Evolutionary conservation across 495 filamentous ascomycete genomes (phyloP).

Genomic region (Neurospora sp.): DNA sequence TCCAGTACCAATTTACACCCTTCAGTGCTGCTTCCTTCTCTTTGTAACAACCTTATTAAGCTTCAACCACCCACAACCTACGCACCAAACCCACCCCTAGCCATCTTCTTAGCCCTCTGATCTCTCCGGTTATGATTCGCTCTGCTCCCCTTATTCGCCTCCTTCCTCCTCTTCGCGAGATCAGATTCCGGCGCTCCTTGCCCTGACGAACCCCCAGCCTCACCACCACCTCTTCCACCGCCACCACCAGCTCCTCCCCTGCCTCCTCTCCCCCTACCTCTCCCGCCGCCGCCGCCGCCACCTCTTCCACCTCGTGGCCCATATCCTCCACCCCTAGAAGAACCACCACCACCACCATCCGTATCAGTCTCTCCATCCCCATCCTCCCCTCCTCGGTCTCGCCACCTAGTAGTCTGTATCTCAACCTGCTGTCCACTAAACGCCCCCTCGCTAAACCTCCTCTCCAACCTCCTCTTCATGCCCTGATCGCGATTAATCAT

Average conservation of each 20-base stretch:
- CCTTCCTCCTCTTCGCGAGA: constrained; percentile 47
- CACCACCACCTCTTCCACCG: constrained; percentile 45
- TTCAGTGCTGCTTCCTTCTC: neutral
- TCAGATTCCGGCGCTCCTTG: constrained; percentile 50
- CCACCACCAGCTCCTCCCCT: constrained; percentile 33
- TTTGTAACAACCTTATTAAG: neutral
- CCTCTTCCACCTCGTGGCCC: constrained; percentile 31
- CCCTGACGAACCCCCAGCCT: constrained; percentile 42
- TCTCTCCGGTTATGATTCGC: constrained; percentile 61
- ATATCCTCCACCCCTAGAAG: constrained; percentile 13
- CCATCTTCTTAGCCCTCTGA: constrained; percentile 70
- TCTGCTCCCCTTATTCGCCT: constrained; percentile 50
- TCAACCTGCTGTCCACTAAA: constrained; percentile 46
- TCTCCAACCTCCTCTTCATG: constrained; percentile 53
- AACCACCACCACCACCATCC: constrained; percentile 10
- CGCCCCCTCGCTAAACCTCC: constrained; percentile 46
- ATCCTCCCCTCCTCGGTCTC: constrained; percentile 32
- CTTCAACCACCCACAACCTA: neutral
- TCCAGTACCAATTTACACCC: too few species aligned
- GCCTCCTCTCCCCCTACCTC: constrained; percentile 38
- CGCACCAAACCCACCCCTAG: constrained; percentile 47
- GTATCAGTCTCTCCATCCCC: constrained; percentile 29
- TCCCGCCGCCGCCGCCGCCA: constrained; percentile 13
- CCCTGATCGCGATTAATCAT: constrained; percentile 70
- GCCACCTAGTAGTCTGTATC: constrained; percentile 53